Percentiles rank a stretch among this genome's conserved stretches.
Conservation (phyloP, 345 rosid species). For the Ceriops decandra region DNA sequence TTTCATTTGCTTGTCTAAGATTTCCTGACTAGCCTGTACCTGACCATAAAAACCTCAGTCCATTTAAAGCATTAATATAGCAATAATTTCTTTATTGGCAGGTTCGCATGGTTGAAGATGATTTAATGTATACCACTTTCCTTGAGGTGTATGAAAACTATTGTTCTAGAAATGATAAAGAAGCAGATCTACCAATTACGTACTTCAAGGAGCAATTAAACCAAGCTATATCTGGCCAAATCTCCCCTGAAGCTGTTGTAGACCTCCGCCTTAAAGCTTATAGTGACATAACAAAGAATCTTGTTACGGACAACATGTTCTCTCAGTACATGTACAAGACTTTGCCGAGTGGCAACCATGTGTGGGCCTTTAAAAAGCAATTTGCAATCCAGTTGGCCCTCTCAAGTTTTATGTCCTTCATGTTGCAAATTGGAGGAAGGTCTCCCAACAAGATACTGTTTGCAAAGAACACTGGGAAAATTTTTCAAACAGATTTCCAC, state of each 20-base stretch:
- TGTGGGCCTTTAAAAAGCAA: constrained; percentile 99
- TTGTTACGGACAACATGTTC: constrained; percentile 74
- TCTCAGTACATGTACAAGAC: constrained; percentile 98
- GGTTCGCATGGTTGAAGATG: constrained; percentile 99
- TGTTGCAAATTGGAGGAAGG: constrained; percentile 97
- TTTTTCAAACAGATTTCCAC: constrained; percentile 97
- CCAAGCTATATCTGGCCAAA: constrained; percentile 88
- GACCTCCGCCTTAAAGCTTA: constrained; percentile 97
- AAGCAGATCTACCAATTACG: constrained; percentile 86
- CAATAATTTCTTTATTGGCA: constrained; percentile 22
- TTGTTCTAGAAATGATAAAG: constrained; percentile 87
- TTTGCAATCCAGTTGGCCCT: constrained; percentile 95
- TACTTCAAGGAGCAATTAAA: constrained; percentile 91
- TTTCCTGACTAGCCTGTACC: constrained; percentile 6
- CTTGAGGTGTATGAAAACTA: constrained; percentile 98
- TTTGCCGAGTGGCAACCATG: constrained; percentile 75
- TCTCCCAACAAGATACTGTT: constrained; percentile 94
- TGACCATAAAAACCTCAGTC: background rate
- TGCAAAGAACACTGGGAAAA: constrained; percentile 94
- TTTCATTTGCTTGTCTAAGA: background rate
- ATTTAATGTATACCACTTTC: constrained; percentile 91
- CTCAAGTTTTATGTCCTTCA: constrained; percentile 96
- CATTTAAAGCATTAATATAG: background rate
- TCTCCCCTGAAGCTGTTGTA: constrained; percentile 75
- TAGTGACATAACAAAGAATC: constrained; percentile 64